phyloP scores from a whole-genome alignment of 2,329 filamentous ascomycete species.

The Zalaria obscura region DNA sequence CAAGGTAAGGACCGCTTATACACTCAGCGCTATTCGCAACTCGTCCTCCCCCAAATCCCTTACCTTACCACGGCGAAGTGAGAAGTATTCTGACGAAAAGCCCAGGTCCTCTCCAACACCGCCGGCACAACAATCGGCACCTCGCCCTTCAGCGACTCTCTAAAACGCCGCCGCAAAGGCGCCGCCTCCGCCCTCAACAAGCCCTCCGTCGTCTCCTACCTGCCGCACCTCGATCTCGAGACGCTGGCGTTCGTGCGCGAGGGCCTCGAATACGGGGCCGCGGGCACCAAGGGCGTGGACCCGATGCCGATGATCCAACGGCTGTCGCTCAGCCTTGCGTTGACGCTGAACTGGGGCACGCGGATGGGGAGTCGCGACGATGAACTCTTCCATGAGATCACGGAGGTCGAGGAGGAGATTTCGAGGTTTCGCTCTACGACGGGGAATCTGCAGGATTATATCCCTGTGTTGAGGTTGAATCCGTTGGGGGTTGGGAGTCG shows the following conservation, averaged over 20 bases:
- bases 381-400: constrained; percentile 47
- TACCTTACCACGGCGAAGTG: constrained; percentile 2
- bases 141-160: constrained; percentile 49
- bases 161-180: constrained; percentile 50
- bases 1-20: constrained; percentile 16
- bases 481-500: constrained; percentile 45
- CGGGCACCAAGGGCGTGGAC: constrained; percentile 41
- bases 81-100: not conserved
- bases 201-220: constrained; percentile 47
- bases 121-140: constrained; percentile 56
- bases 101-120: constrained; percentile 46
- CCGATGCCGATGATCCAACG: constrained; percentile 57
- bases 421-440: constrained; percentile 46
- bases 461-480: constrained; percentile 44
- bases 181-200: constrained; percentile 52
- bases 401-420: constrained; percentile 47
- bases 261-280: constrained; percentile 41
- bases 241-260: constrained; percentile 49
- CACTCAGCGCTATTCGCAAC: not conserved
- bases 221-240: constrained; percentile 48
- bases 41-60: not conserved
- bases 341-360: constrained; percentile 54
- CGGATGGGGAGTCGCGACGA: constrained; percentile 46
- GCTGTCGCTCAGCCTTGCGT: constrained; percentile 44
- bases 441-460: constrained; percentile 47